Percentiles rank a stretch among this genome's conserved stretches.
These are phyloP conservation scores for Pythium aristosporum DNA, from an alignment of 352 stramenopile species.

Conservation along the genomic window DNA sequence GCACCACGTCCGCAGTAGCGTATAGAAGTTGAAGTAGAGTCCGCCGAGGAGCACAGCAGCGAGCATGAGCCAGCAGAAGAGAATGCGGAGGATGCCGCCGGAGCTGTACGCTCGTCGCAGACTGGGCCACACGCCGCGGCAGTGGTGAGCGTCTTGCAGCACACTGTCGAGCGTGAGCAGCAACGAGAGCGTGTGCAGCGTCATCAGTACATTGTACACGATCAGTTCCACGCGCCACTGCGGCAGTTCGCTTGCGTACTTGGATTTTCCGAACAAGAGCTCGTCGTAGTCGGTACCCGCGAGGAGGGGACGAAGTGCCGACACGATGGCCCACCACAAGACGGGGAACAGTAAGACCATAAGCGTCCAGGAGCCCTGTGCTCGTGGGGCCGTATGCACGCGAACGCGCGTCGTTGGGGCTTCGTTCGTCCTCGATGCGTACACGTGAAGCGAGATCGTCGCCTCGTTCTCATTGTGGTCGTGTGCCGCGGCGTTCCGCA, in stretches of 20 bases:
- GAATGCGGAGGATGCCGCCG: not conserved
- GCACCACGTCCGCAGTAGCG: not conserved
- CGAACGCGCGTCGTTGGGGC: conserved; percentile 17
- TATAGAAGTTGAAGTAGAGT: conserved; percentile 28
- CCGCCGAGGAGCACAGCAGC: conserved; percentile 28
- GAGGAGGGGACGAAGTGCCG: conserved; percentile 13
- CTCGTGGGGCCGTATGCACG: conserved; percentile 21
- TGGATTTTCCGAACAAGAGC: conserved; percentile 19
- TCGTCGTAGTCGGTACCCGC: conserved; percentile 14
- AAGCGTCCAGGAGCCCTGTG: conserved; percentile 62
- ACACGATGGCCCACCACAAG: conserved; percentile 31
- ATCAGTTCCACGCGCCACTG: conserved; percentile 38
- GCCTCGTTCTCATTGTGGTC: not conserved
- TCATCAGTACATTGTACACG: conserved; percentile 39
- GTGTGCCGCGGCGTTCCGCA: not conserved
- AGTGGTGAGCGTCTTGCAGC: conserved; percentile 36
- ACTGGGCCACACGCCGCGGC: conserved; percentile 27
- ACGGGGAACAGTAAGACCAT: conserved; percentile 36
- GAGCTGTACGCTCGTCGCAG: conserved; percentile 20
- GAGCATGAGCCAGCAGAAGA: conserved; percentile 21
- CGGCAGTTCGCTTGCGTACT: conserved; percentile 5
- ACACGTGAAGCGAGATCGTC: conserved; percentile 29
- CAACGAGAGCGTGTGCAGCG: conserved; percentile 36
- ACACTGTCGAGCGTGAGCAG: conserved; percentile 33
- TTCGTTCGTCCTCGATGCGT: conserved; percentile 16